A percentile compares a stretch with the other conserved stretches of the same genome.
phyloP scores from a whole-genome alignment of 1,284 basidiomycete species.

The Veloboletus limbatus region DNA sequence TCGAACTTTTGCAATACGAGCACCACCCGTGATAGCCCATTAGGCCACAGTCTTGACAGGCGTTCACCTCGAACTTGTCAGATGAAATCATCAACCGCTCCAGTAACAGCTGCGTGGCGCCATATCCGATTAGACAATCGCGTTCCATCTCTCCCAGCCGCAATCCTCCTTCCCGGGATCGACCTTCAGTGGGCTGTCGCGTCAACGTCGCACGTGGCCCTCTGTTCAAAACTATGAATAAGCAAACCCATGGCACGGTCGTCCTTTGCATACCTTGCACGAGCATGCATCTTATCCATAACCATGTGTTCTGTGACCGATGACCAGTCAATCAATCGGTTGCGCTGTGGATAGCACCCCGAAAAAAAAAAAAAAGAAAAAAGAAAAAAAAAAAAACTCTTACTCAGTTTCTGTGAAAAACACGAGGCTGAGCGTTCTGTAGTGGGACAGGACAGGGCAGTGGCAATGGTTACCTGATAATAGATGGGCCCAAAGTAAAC shows the following conservation, averaged over 20 bases:
- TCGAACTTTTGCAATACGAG: constrained; percentile 93
- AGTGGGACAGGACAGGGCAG: constrained; percentile 3
- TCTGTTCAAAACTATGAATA: constrained; percentile 39
- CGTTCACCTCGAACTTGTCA: constrained; percentile 96
- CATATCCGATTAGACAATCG: constrained; percentile 94
- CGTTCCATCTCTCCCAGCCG: constrained; percentile 99
- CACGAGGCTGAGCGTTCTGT: constrained; percentile 16
- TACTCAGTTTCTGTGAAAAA: constrained; percentile 70
- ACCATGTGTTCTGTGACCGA: constrained; percentile 83
- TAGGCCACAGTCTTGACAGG: constrained; percentile 92
- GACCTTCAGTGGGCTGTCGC: constrained; percentile 97
- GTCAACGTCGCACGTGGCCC: constrained; percentile 96
- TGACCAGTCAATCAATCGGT: constrained; percentile 24
- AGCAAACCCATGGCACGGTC: too few relatives aligned
- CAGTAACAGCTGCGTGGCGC: constrained; percentile 92
- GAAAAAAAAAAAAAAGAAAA: background rate
- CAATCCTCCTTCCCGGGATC: constrained; percentile 95
- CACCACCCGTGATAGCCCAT: constrained; percentile 98
- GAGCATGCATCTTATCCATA: constrained; percentile 99
- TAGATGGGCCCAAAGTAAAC: constrained; percentile 99
- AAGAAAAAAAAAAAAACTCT: constrained; percentile 27
- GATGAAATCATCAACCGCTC: constrained; percentile 98
- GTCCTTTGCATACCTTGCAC: constrained; percentile 80
- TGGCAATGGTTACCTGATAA: constrained; percentile 69
- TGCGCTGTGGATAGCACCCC: background rate